Percentiles rank a stretch among this genome's conserved stretches.
These are phyloP conservation scores for Akanthomyces uredinophilus DNA, from an alignment of 2,329 filamentous ascomycete species.

Conservation along the genomic window DNA sequence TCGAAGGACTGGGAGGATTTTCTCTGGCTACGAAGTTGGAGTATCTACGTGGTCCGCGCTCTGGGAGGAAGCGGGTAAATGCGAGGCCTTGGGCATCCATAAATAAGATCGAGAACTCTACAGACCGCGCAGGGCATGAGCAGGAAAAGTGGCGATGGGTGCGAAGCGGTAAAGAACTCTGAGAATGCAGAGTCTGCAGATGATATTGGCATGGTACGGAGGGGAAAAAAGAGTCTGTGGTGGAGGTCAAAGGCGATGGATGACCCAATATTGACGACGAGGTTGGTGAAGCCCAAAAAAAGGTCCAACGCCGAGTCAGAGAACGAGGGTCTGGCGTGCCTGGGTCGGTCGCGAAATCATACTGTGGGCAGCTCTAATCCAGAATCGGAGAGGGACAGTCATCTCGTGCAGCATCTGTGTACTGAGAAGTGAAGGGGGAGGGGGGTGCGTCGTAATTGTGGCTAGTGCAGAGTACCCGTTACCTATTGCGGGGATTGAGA, in stretches of 20 bases:
- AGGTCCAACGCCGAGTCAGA: background rate
- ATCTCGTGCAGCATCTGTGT: constrained; percentile 18
- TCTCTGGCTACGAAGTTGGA: background rate
- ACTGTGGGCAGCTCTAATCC: constrained; percentile 10
- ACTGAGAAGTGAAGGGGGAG: background rate
- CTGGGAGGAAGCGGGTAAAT: too few relatives aligned
- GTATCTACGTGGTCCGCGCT: background rate
- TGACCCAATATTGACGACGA: background rate
- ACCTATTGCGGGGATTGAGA: background rate
- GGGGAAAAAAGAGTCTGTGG: background rate
- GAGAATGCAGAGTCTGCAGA: background rate
- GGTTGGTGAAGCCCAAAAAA: background rate
- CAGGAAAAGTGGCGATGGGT: background rate
- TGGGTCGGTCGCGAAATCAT: background rate
- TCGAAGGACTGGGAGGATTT: background rate
- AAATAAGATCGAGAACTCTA: background rate
- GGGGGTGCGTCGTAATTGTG: background rate
- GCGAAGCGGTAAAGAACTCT: too few relatives aligned
- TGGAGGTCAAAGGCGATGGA: background rate
- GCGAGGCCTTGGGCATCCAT: background rate
- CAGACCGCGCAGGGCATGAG: background rate
- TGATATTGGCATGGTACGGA: background rate
- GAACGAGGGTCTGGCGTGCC: background rate
- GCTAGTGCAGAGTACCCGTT: background rate
- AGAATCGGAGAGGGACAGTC: constrained; percentile 17